Evolutionary conservation across 2,329 filamentous ascomycete genomes (phyloP).

Genomic region (Stagonosporopsis vannaccii): DNA sequence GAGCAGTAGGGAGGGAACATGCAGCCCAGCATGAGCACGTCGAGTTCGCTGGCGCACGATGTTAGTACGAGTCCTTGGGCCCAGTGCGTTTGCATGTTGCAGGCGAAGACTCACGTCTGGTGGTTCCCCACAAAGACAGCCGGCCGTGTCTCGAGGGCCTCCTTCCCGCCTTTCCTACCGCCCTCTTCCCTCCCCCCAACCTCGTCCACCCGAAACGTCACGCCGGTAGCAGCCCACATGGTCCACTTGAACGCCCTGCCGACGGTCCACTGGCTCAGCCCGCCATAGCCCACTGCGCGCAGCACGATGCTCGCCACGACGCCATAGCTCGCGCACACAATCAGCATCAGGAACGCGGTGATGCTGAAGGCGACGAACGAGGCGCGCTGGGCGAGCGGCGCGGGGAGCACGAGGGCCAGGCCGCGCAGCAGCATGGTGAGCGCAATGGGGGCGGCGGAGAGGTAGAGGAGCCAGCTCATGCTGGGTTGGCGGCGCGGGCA

Average conservation of each 20-base stretch:
- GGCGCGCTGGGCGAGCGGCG: constrained; percentile 39
- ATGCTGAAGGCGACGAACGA: constrained; percentile 72
- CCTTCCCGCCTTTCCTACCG: constrained; percentile 41
- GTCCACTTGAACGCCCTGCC: constrained; percentile 80
- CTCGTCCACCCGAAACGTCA: constrained; percentile 73
- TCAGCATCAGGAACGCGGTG: constrained; percentile 50
- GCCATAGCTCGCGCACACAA: constrained; percentile 69
- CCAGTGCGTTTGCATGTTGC: background rate
- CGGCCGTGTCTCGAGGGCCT: constrained; percentile 62
- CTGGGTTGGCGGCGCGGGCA: constrained; percentile 18
- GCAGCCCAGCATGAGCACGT: constrained; percentile 87
- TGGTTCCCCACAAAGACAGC: constrained; percentile 95
- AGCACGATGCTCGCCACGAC: constrained; percentile 76
- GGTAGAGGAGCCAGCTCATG: constrained; percentile 46
- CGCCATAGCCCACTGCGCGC: constrained; percentile 73
- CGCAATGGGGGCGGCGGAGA: constrained; percentile 35
- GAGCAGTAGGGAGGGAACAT: constrained; percentile 92
- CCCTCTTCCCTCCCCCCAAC: constrained; percentile 39
- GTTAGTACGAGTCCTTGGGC: background rate
- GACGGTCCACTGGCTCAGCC: constrained; percentile 84
- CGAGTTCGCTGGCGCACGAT: constrained; percentile 70
- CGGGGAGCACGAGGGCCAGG: constrained; percentile 40
- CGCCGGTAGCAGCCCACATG: constrained; percentile 78
- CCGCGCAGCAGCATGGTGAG: constrained; percentile 41
- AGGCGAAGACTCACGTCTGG: constrained; percentile 67